Evolutionary conservation across 106 monocot species (phyloP).

Genomic region (Apostasia shenzhenica): DNA sequence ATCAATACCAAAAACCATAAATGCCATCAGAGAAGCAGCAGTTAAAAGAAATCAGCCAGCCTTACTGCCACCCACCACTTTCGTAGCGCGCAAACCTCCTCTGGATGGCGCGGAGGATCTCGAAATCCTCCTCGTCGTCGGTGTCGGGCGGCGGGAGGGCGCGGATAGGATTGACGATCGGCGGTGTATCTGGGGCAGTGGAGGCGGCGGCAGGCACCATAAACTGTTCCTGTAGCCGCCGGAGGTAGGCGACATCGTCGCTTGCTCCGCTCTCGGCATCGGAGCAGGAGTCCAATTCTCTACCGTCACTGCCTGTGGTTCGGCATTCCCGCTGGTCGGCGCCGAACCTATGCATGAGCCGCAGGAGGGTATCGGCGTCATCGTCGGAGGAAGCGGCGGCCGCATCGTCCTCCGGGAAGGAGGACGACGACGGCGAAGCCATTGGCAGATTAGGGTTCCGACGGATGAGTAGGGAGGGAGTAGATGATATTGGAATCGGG

Average conservation of each 20-base stretch:
- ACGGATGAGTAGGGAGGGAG: background rate
- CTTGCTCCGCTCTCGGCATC: conserved; percentile 25
- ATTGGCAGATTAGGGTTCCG: background rate
- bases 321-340: conserved; percentile 7
- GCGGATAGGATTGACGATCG: background rate
- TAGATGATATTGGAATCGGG: too few species aligned
- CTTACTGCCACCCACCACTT: conserved; percentile 25
- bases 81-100: conserved; percentile 62
- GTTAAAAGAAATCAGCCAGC: background rate
- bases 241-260: conserved; percentile 44
- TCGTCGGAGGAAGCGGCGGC: conserved; percentile 40
- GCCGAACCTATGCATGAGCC: conserved; percentile 34
- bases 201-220: conserved; percentile 1
- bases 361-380: conserved; percentile 47
- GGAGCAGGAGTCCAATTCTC: conserved; percentile 12
- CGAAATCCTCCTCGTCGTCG: conserved; percentile 71
- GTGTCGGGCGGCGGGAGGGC: conserved; percentile 15
- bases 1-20: background rate
- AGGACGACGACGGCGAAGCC: conserved; percentile 3
- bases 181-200: background rate
- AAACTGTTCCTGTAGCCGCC: conserved; percentile 40
- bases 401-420: conserved; percentile 5
- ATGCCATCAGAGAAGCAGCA: background rate
- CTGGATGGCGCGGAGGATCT: conserved; percentile 67
- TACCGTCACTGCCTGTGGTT: background rate